Evolutionary conservation across 345 rosid species (phyloP), one percentile per base, ranked within the genome.

Genomic region (Lepidium sativum): DNA sequence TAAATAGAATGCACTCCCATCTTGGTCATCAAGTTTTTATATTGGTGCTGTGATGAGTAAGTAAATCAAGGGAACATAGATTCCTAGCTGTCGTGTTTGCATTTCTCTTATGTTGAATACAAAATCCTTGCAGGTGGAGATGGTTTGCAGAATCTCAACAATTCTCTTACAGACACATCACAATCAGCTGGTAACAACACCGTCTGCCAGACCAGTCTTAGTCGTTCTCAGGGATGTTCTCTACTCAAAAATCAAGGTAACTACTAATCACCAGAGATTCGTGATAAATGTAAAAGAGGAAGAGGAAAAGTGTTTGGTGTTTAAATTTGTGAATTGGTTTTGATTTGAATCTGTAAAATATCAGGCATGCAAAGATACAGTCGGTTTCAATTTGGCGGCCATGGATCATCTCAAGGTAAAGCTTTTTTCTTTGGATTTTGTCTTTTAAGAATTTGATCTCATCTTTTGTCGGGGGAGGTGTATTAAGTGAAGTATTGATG

Each of bases 351-450:
- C 31, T 82, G 15, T 65, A n/a, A 21, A 18, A 4, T 67, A 13
- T 52, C 84, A 90, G 97, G 97, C 81, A 73, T 80, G 81, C 79
- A 95, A 88, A 71, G 99, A 91, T 76, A 91, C 83, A 13, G 70
- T 91, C 38, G 95, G 96, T 37, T 91, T 85, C 78, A 95, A 91
- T 67, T 87, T 95, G 70, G 96, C 99, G 0, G 97, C 91, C 45
- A 85, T 88, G 96, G 91, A 95, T 81, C 99, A 95, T 84, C 74
- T 91, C 11, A 86, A 81, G 92, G 97, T 94, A 54, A 35, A 35
- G 27, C 12, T 54, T 35, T 8, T 7, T 8, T 2, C 31, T 12
- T 18, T 18, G 43, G 42, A 35, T 11, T 4, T 17, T 54, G 8
- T 35, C 1, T 6, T 11, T 5, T 2, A 5, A 27, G 2, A 27